These are phyloP conservation scores for Adansonia madagascariensis DNA, from an alignment of 441 rosid genomes.

Conservation along the genomic window DNA sequence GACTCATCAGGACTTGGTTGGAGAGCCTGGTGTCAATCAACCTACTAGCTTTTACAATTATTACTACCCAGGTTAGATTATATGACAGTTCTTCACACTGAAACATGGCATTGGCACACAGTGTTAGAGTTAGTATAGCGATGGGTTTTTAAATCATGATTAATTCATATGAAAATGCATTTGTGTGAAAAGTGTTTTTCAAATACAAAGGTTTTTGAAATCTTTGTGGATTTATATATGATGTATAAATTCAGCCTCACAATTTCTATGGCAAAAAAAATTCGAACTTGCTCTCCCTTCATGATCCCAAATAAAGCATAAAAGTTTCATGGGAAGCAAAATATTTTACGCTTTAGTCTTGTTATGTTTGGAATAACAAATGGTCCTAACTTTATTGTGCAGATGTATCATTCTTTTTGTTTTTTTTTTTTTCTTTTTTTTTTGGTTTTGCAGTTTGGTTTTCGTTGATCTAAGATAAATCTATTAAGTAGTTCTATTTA, in stretches of 20 bases:
- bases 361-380: neutral
- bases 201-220: neutral
- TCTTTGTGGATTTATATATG: neutral
- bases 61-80: slow-evolving; percentile 55
- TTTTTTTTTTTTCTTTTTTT: neutral
- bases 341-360: neutral
- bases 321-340: neutral
- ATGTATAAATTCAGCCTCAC: neutral
- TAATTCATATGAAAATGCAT: neutral
- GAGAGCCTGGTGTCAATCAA: slow-evolving; percentile 37
- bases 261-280: neutral
- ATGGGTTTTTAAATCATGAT: neutral
- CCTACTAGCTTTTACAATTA: slow-evolving; percentile 45
- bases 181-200: neutral
- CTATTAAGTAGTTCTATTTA: neutral
- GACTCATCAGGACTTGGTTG: slow-evolving; percentile 33
- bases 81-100: slow-evolving; percentile 10
- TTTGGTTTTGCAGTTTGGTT: neutral
- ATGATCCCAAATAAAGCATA: neutral
- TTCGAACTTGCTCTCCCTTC: neutral
- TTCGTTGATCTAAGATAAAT: neutral
- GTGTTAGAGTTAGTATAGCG: neutral
- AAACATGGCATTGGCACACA: neutral
- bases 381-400: neutral
- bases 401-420: neutral